Conservation (phyloP, 768 basidiomycete genomes). For the Boletus rubescentipes region DNA sequence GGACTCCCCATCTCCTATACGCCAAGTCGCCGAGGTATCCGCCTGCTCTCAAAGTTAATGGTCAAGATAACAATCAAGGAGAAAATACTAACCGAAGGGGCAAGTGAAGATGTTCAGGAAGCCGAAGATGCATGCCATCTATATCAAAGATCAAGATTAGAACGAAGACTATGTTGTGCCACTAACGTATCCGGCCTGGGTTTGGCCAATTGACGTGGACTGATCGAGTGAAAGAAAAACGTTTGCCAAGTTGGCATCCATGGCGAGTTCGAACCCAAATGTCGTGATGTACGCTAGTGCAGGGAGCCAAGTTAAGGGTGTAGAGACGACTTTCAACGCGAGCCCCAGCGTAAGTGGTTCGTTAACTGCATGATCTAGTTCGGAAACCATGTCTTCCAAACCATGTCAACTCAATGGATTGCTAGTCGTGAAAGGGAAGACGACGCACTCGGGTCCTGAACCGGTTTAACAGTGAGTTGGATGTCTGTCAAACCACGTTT, state of each 20-base stretch:
- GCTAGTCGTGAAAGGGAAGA: not conserved
- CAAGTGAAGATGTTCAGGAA: conserved; percentile 3
- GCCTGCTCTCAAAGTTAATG: not conserved
- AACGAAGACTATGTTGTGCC: not conserved
- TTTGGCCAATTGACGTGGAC: conserved; percentile 1
- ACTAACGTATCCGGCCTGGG: conserved; percentile 10
- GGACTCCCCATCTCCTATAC: conserved; percentile 5
- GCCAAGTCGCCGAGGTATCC: conserved; percentile 6
- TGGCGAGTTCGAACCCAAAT: conserved; percentile 3
- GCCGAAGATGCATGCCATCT: conserved; percentile 5
- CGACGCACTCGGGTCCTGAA: not conserved
- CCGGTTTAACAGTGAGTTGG: conserved; percentile 12
- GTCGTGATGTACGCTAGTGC: conserved; percentile 5
- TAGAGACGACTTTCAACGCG: not conserved
- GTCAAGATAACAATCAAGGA: not conserved
- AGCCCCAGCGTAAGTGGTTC: not conserved
- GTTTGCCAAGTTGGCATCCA: conserved; percentile 6
- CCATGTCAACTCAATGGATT: not conserved
- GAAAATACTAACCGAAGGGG: not conserved
- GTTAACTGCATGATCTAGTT: conserved; percentile 2
- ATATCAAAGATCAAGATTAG: not conserved
- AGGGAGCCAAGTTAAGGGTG: conserved; percentile 6
- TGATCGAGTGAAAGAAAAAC: conserved; percentile 1
- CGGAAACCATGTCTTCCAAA: conserved; percentile 17
- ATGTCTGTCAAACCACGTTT: conserved; percentile 21